Conservation (phyloP, 192 early-diverging fungal species). For the Podila epicladia region DNA sequence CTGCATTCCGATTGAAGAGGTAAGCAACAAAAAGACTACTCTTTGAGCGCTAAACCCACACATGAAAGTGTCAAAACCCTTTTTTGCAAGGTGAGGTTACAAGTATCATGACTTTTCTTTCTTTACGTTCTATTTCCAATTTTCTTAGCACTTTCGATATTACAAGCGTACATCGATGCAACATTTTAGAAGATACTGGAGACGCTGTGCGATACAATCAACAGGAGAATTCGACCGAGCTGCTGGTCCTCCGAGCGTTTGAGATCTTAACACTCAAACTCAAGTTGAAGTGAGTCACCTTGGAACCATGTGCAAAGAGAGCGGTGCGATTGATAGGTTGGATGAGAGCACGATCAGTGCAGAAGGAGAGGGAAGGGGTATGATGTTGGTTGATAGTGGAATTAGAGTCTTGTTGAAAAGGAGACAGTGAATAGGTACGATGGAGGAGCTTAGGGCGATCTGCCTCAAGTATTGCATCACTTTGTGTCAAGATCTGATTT, state of each 20-base stretch:
- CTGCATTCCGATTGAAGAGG: constrained; percentile 63
- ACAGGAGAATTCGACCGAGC: constrained; percentile 40
- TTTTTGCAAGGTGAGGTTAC: not conserved
- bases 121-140: constrained; percentile 6
- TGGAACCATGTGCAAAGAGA: too few species aligned
- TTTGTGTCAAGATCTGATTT: too few species aligned
- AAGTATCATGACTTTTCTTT: constrained; percentile 3
- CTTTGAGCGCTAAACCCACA: too few species aligned
- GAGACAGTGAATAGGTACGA: too few species aligned
- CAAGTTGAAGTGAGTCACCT: constrained; percentile 29
- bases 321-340: too few species aligned
- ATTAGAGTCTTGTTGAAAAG: too few species aligned
- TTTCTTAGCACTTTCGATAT: constrained; percentile 60
- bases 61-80: not conserved
- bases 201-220: constrained; percentile 40
- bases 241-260: constrained; percentile 29
- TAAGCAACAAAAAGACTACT: constrained; percentile 17
- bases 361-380: too few species aligned
- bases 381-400: too few species aligned
- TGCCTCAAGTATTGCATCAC: too few species aligned
- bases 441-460: too few species aligned
- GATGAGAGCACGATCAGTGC: too few species aligned
- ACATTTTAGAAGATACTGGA: constrained; percentile 82
- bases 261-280: constrained; percentile 46
- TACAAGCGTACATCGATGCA: constrained; percentile 65